Base-by-base conservation (phyloP, 2,329 filamentous ascomycete species). In the Stagonosporopsis cucurbitacearum region DNA sequence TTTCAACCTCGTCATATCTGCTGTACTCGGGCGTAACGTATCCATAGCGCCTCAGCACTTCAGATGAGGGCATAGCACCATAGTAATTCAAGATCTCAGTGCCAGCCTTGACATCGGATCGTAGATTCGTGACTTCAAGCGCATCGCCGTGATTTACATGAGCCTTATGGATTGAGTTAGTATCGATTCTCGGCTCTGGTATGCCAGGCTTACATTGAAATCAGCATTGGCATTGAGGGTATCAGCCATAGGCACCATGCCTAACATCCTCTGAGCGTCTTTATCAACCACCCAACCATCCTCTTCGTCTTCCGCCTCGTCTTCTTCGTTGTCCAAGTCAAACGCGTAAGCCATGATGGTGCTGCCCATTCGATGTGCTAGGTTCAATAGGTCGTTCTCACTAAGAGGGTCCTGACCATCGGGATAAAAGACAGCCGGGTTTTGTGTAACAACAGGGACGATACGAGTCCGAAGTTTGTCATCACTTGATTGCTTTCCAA, bases 191-290 rank as follows among this genome's bases (percentile, higher is more conserved):
- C 7, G 11, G 19, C 17, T 20, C 8, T 19, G 17, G 6, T 15
- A 11, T 22, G 17, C 28, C 1, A 4, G 12, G 36, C 57, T 36
- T 42, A 66, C 65, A 11, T 68, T 68, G 43, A 68, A 68, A 6
- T 64, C 64, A 11, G 65, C 65, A 20, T 68, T 64, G 0, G 65
- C 64, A 30, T 68, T 68, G 0, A 68, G 57, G 2, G 66, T 60
- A 7, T 68, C 65, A 7, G 65, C 65, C 65, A 68, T 68, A 1
- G 65, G 65, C 17, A 66, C 65, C 65, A 68, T 68, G 2, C 65
- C 65, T 3, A 68, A 54, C 43, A 65, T 62, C 8, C 54, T 63
- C 9, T 57, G 60, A 7, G 60, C 65, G 12, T 68, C 65, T 4
- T 53, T 63, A n/a, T 68, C 65, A 22, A 66, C 60, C 1, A 65